phyloP scores from a whole-genome alignment of 1,139 yeast genomes.

The Blastobotrys aristatus region DNA sequence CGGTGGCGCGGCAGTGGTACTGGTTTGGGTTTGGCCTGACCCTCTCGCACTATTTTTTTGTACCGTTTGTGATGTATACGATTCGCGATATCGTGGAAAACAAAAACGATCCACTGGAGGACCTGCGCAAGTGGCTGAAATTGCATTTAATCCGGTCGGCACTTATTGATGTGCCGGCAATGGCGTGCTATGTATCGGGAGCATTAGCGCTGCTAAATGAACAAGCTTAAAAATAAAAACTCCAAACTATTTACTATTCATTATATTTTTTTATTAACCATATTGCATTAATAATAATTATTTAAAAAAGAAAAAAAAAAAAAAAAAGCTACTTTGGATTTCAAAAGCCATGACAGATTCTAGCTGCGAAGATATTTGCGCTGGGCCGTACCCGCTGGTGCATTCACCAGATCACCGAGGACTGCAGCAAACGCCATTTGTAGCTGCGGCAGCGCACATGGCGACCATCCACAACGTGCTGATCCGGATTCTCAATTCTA shows the following conservation, averaged over 20 bases:
- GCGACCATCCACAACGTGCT: conserved; percentile 5
- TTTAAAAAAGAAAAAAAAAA: neutral
- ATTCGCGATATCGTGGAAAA: conserved; percentile 9
- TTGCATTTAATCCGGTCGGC: conserved; percentile 7
- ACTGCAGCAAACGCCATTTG: neutral
- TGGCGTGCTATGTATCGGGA: conserved; percentile 8
- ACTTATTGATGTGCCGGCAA: conserved; percentile 9
- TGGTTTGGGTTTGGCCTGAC: conserved; percentile 10
- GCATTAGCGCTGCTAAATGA: conserved; percentile 1
- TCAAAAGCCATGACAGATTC: neutral
- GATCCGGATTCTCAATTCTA: conserved; percentile 2
- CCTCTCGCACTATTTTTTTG: conserved; percentile 8
- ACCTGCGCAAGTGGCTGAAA: conserved; percentile 7
- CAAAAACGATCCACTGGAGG: neutral
- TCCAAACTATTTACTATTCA: no score
- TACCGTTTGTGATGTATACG: conserved; percentile 9
- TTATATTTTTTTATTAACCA: neutral
- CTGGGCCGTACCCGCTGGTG: neutral
- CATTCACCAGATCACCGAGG: conserved; percentile 2
- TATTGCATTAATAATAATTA: neutral
- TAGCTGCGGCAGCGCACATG: conserved; percentile 4
- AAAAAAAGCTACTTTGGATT: neutral
- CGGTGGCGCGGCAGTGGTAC: conserved; percentile 11
- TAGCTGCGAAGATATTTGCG: conserved; percentile 1
- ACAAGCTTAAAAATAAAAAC: no score